Conservation (phyloP, 2,329 filamentous ascomycete genomes). For the Eurotiales sp. region DNA sequence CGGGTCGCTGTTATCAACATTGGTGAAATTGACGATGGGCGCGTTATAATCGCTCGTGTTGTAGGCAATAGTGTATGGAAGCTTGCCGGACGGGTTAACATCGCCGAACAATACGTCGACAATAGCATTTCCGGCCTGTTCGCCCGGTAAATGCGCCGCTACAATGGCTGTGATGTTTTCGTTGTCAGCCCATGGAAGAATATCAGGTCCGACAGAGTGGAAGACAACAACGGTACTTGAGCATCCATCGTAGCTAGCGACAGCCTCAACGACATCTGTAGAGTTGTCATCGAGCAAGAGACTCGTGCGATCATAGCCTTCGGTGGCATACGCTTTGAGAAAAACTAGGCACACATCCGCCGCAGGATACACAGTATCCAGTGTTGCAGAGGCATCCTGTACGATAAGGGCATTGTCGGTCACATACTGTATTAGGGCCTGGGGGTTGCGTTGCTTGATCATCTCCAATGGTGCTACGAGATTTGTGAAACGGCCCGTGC, state of each 20-base stretch:
- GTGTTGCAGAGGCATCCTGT: neutral
- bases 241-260: slow-evolving; percentile 21
- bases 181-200: slow-evolving; percentile 65
- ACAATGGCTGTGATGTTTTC: slow-evolving; percentile 60
- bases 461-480: slow-evolving; percentile 25
- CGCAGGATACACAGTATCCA: slow-evolving; percentile 25
- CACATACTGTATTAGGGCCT: slow-evolving; percentile 24
- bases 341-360: slow-evolving; percentile 56
- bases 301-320: slow-evolving; percentile 42
- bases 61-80: slow-evolving; percentile 42
- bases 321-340: slow-evolving; percentile 52
- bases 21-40: slow-evolving; percentile 47
- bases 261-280: slow-evolving; percentile 41
- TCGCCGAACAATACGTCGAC: slow-evolving; percentile 64
- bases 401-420: slow-evolving; percentile 42
- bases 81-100: slow-evolving; percentile 63
- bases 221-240: slow-evolving; percentile 65
- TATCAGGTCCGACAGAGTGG: slow-evolving; percentile 65
- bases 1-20: slow-evolving; percentile 30
- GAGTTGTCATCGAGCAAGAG: slow-evolving; percentile 44
- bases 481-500: slow-evolving; percentile 24
- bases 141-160: slow-evolving; percentile 68
- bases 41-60: slow-evolving; percentile 15
- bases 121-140: slow-evolving; percentile 65
- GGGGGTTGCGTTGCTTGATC: slow-evolving; percentile 15